Evolutionary conservation across 2,329 filamentous ascomycete genomes (phyloP), one percentile per base, ranked within the genome.

Genomic region (Verticillium albo-atrum): DNA sequence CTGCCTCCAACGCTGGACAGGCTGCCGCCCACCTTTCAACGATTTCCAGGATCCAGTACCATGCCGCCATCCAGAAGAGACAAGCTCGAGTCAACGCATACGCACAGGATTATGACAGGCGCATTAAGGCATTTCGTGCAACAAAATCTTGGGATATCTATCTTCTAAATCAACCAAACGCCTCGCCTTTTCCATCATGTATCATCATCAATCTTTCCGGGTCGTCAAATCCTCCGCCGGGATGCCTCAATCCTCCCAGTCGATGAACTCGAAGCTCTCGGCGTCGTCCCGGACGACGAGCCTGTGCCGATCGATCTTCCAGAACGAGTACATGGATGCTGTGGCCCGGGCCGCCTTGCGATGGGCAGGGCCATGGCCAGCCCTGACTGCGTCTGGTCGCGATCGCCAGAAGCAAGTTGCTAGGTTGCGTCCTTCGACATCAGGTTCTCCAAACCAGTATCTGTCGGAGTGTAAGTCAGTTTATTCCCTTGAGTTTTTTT

Each of bases 371-470:
- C 86, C 85, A 57, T 79, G 73, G 30, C 84, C 85, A 60, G 85
- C 87, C 63, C 79, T 78, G 66, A 76, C 79, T 37, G 87, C 86
- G 68, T 89, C 84, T 47, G 82, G 77, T 51, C 79, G 77, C 32
- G 81, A 82, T 63, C 84, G 78, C 86, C 87, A 89, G 61, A 89
- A 71, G 72, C 86, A 92, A 55, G 92, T 97, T 51, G 93, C 93
- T 67, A 97, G 74, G 75, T 97, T 97, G 68, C 85, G 80, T 62
- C 89, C 82, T 56, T 89, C 79, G 51, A 72, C 77, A 75, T 96
- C 86, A 23, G 89, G 88, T 34, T 77, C 80, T 2, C 92, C 91
- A 72, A 96, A 97, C 92, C 93, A 97, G 74, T 97, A 97, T 73
- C 85, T 88, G 64, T 20, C 54, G 52, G 20, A 6, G 17, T 23